These are phyloP conservation scores for Penicillium sp. DNA, from an alignment of 2,329 filamentous ascomycete genomes.

Conservation along the genomic window DNA sequence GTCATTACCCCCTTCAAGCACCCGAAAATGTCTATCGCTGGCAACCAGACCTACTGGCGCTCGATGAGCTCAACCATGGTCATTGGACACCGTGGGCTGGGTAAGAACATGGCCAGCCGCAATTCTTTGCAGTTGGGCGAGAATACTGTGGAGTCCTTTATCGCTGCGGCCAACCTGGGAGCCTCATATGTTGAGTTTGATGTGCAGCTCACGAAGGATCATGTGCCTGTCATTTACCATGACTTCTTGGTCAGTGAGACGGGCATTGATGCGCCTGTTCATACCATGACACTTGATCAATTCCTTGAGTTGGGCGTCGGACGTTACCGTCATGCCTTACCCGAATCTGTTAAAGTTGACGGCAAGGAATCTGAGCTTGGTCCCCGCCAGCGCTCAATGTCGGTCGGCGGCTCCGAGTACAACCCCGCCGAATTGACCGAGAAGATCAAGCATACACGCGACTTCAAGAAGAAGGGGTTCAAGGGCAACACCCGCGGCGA, in stretches of 20 bases:
- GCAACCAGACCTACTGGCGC: slow-evolving; percentile 94
- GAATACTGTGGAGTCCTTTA: slow-evolving; percentile 93
- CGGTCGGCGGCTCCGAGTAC: slow-evolving; percentile 53
- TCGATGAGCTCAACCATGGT: slow-evolving; percentile 85
- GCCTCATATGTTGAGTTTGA: slow-evolving; percentile 73
- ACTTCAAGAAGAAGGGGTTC: slow-evolving; percentile 92
- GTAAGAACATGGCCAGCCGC: slow-evolving; percentile 82
- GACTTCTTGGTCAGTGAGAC: slow-evolving; percentile 98
- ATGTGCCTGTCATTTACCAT: slow-evolving; percentile 97
- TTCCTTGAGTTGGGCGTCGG: slow-evolving; percentile 76
- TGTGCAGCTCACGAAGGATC: slow-evolving; percentile 97
- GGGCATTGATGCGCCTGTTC: slow-evolving; percentile 92
- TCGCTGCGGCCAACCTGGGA: slow-evolving; percentile 89
- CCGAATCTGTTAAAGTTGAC: slow-evolving; percentile 24
- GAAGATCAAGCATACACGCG: slow-evolving; percentile 94
- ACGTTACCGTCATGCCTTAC: slow-evolving; percentile 48
- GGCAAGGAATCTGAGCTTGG: slow-evolving; percentile 15
- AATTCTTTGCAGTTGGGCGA: slow-evolving; percentile 91
- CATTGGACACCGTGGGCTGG: slow-evolving; percentile 70
- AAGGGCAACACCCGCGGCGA: slow-evolving; percentile 93
- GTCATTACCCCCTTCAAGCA: slow-evolving; percentile 93
- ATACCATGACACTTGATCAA: slow-evolving; percentile 85
- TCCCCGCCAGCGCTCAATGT: slow-evolving; percentile 55
- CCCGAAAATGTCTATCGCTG: slow-evolving; percentile 87
- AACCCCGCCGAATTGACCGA: slow-evolving; percentile 56